A percentile compares a stretch with the other conserved stretches of the same genome.
phyloP scores from a whole-genome alignment of 2,329 filamentous ascomycete species.

The Exophiala sideris region DNA sequence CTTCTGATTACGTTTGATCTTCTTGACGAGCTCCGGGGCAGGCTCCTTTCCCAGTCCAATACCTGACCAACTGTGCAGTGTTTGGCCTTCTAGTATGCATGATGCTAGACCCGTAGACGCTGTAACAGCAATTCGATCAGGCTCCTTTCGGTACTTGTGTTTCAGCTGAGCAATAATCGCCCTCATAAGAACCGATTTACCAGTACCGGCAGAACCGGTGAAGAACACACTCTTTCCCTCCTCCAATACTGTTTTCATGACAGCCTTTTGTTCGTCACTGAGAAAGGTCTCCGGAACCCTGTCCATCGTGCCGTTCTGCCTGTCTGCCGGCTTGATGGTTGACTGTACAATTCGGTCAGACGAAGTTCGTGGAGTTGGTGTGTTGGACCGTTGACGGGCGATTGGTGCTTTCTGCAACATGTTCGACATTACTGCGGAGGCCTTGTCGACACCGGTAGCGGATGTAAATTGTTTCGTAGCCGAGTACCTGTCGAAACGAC shows the following conservation, averaged over 20 bases:
- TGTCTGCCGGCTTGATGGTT: neutral
- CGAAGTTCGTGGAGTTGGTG: conserved; percentile 8
- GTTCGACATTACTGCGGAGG: conserved; percentile 14
- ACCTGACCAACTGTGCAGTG: conserved; percentile 90
- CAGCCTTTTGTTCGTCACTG: conserved; percentile 80
- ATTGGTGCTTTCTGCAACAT: conserved; percentile 19
- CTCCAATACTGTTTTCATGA: conserved; percentile 77
- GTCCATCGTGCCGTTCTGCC: conserved; percentile 27
- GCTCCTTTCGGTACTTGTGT: conserved; percentile 70
- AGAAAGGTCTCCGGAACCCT: conserved; percentile 46
- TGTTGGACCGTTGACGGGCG: conserved; percentile 9
- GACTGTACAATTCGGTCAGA: conserved; percentile 7
- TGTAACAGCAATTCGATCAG: conserved; percentile 85
- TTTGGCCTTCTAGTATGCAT: conserved; percentile 94
- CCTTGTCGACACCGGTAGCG: conserved; percentile 4
- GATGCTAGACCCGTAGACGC: conserved; percentile 94
- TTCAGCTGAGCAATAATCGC: conserved; percentile 81
- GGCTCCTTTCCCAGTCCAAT: conserved; percentile 94
- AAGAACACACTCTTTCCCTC: conserved; percentile 90
- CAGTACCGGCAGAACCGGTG: conserved; percentile 91
- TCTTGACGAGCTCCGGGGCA: conserved; percentile 75
- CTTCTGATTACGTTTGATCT: conserved; percentile 84
- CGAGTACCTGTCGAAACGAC: conserved; percentile 7
- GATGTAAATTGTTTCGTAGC: conserved; percentile 2
- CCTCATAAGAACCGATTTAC: conserved; percentile 93